Evolutionary conservation across 2,329 filamentous ascomycete genomes (phyloP), one percentile per base, ranked within the genome.

Genomic region (Aspergillus nomiae): DNA sequence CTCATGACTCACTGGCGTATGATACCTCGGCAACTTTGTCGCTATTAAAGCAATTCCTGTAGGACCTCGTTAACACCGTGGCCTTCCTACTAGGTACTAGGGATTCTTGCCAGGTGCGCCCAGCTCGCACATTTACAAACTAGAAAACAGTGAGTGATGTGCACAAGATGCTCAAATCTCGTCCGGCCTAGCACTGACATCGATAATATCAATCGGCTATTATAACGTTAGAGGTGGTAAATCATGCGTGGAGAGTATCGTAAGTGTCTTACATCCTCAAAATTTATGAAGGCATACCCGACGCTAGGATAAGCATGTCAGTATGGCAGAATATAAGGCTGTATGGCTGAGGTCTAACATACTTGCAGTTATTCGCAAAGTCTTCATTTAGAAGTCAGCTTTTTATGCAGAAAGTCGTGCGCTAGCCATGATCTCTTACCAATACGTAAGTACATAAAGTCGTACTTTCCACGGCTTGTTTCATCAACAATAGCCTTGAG

Each of bases 241-340:
- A 21, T 51, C 55, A 62, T 55, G n/a, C 28, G 2, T 19, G 56
- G 30, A 36, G 21, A 26, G 5, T 28, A 26, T 10, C 28, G 16
- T 11, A 41, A 28, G 63, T 32, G 8, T 74, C 89, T 86, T 77
- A 91, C 89, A 75, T 93, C 89, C 50, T 89, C 86, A 70, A 98
- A 97, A 78, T 99, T 97, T 80, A 99, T 92, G 78, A 98, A 99
- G 0, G 93, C 94, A 77, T 98, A 98, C 53, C 95, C 95, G 63
- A 98, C 94, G 75, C 93, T 96, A 62, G 16, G 58, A 28, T 24
- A 28, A 21, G 14, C 26, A 34, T 51, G 45, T 68, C 19, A 70
- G 59, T 60, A 30, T 56, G 34, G 19, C 19, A 48, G 2, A 24
- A 12, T 4, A n/a, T 28, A 26, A 55, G 11, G 45, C 28, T n/a